Conservation (phyloP, 768 basidiomycete species). For the Aureoboletus auriporus region DNA sequence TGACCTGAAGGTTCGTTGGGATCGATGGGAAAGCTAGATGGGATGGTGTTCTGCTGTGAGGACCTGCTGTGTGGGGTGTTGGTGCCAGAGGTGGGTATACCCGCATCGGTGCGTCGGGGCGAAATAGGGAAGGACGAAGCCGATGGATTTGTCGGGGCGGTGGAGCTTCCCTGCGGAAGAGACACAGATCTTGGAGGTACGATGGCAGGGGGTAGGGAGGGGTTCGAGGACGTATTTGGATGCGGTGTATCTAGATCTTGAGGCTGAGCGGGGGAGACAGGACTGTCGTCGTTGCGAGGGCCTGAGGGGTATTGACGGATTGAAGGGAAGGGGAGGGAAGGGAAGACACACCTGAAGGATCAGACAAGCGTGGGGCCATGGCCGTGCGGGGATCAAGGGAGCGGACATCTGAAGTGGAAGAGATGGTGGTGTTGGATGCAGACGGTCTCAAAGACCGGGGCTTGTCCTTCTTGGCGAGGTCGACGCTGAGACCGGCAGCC, state of each 20-base stretch:
- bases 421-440: constrained; percentile 21
- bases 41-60: constrained; percentile 6
- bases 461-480: constrained; percentile 34
- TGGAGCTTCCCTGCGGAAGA: constrained; percentile 12
- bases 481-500: constrained; percentile 33
- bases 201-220: constrained; percentile 7
- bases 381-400: constrained; percentile 24
- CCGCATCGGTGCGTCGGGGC: constrained; percentile 21
- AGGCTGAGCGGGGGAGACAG: constrained; percentile 14
- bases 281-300: constrained; percentile 20
- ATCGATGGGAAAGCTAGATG: not conserved
- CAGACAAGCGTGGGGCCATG: constrained; percentile 27
- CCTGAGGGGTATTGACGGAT: not conserved
- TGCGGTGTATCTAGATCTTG: constrained; percentile 11
- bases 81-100: constrained; percentile 1
- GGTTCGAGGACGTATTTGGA: not conserved
- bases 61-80: constrained; percentile 3
- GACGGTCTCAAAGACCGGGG: constrained; percentile 17
- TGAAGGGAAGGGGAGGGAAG: not conserved
- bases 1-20: constrained; percentile 1
- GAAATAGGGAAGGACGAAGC: not conserved
- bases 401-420: constrained; percentile 12
- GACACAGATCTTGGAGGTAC: constrained; percentile 22
- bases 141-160: constrained; percentile 5
- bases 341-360: constrained; percentile 30